phyloP scores from a whole-genome alignment of 306 rosid species.

The Fagus crenata region DNA sequence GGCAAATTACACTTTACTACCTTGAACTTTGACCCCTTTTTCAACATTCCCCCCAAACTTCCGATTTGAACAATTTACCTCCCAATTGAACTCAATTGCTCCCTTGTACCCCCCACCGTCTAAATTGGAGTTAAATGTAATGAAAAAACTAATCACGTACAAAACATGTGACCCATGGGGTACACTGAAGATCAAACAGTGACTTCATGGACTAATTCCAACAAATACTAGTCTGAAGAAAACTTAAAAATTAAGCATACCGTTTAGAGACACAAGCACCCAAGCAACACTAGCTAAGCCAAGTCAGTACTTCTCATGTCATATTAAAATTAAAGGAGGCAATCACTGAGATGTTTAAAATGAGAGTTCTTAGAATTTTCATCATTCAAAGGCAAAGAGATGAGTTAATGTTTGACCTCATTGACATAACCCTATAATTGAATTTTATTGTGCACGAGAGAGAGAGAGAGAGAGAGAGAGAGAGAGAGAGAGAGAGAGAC shows the following conservation, averaged over 20 bases:
- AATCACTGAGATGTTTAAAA: not conserved
- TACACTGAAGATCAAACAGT: too few relatives aligned
- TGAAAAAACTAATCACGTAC: too few relatives aligned
- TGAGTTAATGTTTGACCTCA: not conserved
- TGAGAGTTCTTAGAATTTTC: not conserved
- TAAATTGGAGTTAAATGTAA: too few relatives aligned
- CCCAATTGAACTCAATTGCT: too few relatives aligned
- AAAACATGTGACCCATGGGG: too few relatives aligned
- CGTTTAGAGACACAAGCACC: not conserved
- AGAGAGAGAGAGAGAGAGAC: conserved; percentile 37
- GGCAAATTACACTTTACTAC: too few relatives aligned
- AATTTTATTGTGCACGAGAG: not conserved
- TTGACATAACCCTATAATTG: not conserved
- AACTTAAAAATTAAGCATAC: not conserved
- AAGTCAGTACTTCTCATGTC: not conserved
- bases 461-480: too few relatives aligned
- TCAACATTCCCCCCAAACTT: too few relatives aligned
- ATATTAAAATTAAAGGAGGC: not conserved
- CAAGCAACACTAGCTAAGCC: not conserved
- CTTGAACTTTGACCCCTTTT: too few relatives aligned
- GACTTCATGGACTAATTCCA: too few relatives aligned
- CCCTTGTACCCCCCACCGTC: too few relatives aligned
- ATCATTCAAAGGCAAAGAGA: not conserved
- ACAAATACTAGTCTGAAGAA: not conserved
- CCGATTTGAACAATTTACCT: too few relatives aligned